These are phyloP conservation scores for Talaromyces rugulosus DNA, from an alignment of 2,329 filamentous ascomycete genomes.

Conservation along the genomic window DNA sequence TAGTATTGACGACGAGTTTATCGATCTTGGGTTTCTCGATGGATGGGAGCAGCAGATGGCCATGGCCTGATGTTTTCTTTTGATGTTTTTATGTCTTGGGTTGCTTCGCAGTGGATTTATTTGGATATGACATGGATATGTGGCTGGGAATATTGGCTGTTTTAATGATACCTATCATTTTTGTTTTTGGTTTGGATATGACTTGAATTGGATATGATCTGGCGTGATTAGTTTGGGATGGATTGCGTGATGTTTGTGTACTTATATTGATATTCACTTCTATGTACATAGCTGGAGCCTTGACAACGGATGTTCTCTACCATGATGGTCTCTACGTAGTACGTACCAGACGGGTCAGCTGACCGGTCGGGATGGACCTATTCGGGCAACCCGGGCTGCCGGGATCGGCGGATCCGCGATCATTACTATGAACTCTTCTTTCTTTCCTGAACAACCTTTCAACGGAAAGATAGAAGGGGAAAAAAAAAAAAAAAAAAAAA, in stretches of 20 bases:
- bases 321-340: neutral
- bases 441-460: neutral
- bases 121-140: neutral
- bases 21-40: conserved; percentile 27
- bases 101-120: neutral
- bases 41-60: conserved; percentile 31
- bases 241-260: neutral
- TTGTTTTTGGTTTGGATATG: neutral
- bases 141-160: neutral
- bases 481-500: neutral
- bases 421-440: conserved; percentile 13
- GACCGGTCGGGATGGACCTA: neutral
- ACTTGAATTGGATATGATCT: neutral
- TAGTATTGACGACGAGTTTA: conserved; percentile 27
- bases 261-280: neutral
- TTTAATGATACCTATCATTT: neutral
- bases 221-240: neutral
- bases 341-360: neutral
- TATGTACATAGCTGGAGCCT: neutral
- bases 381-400: neutral
- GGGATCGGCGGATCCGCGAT: conserved; percentile 5
- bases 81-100: neutral
- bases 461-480: neutral
- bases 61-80: neutral
- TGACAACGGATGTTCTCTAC: neutral